phyloP scores from a whole-genome alignment of 176 grass and related monocot genomes.

The Otatea glauca region DNA sequence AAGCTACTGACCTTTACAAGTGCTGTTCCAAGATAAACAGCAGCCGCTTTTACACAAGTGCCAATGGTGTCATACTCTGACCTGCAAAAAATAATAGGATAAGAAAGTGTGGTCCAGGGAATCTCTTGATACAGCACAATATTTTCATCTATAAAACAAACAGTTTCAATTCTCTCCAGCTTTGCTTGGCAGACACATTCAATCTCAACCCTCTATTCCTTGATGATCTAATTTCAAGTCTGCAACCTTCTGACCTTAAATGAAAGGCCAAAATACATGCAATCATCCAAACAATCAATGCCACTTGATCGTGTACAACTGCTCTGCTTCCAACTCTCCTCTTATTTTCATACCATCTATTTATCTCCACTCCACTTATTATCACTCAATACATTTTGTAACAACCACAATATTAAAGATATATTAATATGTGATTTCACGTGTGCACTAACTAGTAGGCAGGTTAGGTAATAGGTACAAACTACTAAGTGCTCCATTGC shows the following conservation, averaged over 20 bases:
- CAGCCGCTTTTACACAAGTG: constrained; percentile 86
- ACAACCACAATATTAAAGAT: not conserved
- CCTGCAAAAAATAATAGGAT: constrained; percentile 52
- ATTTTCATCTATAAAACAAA: constrained; percentile 30
- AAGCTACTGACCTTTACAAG: constrained; percentile 77
- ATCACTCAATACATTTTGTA: not conserved
- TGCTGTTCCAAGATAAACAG: constrained; percentile 91
- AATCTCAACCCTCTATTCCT: not conserved
- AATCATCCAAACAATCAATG: not conserved
- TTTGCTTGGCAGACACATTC: constrained; percentile 6
- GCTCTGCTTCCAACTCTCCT: constrained; percentile 4
- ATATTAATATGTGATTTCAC: constrained; percentile 2
- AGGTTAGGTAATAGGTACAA: not conserved
- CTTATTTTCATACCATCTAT: not conserved
- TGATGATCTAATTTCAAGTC: not conserved
- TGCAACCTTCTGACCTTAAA: not conserved
- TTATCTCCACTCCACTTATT: not conserved
- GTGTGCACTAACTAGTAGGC: not conserved
- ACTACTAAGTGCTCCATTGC: not conserved
- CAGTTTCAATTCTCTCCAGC: not conserved
- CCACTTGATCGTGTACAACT: not conserved
- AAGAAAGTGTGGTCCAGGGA: not conserved
- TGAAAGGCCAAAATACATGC: not conserved
- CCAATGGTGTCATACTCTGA: constrained; percentile 98
- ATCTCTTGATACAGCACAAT: not conserved